Percentiles rank a stretch among this genome's conserved stretches.
Conservation (phyloP, 345 rosid genomes). For the Eutrema heterophyllum region DNA sequence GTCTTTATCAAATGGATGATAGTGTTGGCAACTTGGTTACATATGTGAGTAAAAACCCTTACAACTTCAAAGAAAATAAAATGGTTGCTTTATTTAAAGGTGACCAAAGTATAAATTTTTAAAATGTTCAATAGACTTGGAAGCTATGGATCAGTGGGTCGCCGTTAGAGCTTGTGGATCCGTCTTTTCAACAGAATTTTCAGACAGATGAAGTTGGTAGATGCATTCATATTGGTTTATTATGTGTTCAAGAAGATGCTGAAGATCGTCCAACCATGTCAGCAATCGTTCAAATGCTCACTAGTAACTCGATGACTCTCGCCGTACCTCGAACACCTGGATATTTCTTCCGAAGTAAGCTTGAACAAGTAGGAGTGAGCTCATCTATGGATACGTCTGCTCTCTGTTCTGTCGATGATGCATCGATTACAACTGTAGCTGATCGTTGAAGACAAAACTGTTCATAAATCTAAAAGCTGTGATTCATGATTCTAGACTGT, state of each 20-base stretch:
- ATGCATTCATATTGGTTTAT: constrained; percentile 42
- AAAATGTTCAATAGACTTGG: constrained; percentile 22
- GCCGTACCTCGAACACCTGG: constrained; percentile 15
- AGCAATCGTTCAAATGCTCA: constrained; percentile 31
- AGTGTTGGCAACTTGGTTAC: neutral
- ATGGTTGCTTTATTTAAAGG: neutral
- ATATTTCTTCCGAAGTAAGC: neutral
- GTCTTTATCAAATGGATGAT: neutral
- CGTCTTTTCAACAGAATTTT: constrained; percentile 12
- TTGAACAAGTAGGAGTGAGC: neutral
- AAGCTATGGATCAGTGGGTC: constrained; percentile 30
- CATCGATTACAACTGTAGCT: neutral
- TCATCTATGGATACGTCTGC: neutral
- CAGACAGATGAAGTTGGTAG: constrained; percentile 35
- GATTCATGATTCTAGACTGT: neutral
- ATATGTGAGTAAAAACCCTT: constrained; percentile 11
- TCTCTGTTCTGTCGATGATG: neutral
- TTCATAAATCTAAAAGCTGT: neutral
- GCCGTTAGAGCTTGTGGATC: constrained; percentile 7
- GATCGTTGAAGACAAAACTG: constrained; percentile 9
- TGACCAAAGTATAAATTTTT: neutral
- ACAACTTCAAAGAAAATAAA: neutral
- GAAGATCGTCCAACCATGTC: constrained; percentile 39
- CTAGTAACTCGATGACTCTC: constrained; percentile 24
- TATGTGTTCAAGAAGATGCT: constrained; percentile 47